These are phyloP conservation scores for Lupinus albus DNA, from an alignment of 306 rosid genomes.

Conservation along the genomic window DNA sequence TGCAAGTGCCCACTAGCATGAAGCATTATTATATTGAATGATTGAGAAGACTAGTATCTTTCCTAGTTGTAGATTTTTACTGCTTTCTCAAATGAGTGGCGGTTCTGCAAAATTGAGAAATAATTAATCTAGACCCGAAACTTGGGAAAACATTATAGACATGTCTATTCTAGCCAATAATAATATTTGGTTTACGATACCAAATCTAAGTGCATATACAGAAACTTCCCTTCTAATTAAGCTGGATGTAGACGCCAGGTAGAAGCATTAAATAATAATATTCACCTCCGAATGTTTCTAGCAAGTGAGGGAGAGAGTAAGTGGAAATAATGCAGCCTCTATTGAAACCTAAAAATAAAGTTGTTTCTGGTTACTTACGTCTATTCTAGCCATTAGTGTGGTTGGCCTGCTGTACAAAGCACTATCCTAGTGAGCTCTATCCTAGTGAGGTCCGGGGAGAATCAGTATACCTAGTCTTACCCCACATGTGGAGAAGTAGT, in stretches of 20 bases:
- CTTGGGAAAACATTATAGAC: conserved; percentile 12
- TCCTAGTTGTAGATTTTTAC: conserved; percentile 74
- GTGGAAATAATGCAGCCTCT: background rate
- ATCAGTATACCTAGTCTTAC: too few species aligned
- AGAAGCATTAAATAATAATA: background rate
- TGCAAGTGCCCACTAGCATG: conserved; percentile 18
- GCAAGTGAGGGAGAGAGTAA: background rate
- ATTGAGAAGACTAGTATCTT: background rate
- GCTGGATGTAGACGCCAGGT: background rate
- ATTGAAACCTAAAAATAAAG: too few species aligned
- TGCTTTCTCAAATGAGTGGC: conserved; percentile 75
- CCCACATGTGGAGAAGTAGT: too few species aligned
- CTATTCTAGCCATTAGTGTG: too few species aligned
- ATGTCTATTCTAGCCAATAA: background rate
- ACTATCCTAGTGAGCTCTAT: too few species aligned
- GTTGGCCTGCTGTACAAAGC: too few species aligned
- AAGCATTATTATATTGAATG: background rate
- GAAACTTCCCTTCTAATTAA: background rate
- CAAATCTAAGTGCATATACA: background rate
- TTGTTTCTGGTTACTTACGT: too few species aligned
- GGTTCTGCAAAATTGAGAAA: conserved; percentile 70
- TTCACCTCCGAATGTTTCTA: background rate
- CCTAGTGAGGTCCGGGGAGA: too few species aligned
- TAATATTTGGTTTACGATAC: background rate
- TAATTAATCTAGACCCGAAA: conserved; percentile 24